These are phyloP conservation scores for Trichothecium sympodiale DNA, from an alignment of 2,329 filamentous ascomycete genomes.

Conservation along the genomic window DNA sequence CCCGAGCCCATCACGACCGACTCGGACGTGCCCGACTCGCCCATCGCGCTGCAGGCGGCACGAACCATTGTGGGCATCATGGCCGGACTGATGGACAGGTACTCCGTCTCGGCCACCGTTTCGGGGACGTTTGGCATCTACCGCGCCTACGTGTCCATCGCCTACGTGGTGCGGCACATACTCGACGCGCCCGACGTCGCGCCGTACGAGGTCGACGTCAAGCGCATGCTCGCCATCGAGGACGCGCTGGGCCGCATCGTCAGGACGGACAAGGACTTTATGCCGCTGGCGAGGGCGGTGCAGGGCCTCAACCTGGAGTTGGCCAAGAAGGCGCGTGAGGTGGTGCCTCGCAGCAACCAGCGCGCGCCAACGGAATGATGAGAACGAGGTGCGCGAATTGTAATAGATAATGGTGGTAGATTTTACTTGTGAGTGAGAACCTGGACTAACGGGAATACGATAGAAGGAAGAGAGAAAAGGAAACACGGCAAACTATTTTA, in stretches of 20 bases:
- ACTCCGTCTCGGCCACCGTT: conserved; percentile 13
- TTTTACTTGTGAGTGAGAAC: too few relatives aligned
- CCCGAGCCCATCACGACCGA: conserved; percentile 14
- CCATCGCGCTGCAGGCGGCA: conserved; percentile 15
- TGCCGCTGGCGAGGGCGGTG: conserved; percentile 15
- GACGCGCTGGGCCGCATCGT: conserved; percentile 9
- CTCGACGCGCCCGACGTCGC: conserved; percentile 9
- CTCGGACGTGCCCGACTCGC: conserved; percentile 16
- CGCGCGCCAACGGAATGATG: too few relatives aligned
- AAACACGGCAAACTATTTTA: too few relatives aligned
- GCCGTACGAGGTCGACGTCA: conserved; percentile 9
- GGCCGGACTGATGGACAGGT: conserved; percentile 9
- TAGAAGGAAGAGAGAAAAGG: too few relatives aligned
- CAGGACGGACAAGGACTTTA: conserved; percentile 13
- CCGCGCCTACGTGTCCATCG: conserved; percentile 15
- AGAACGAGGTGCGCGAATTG: too few relatives aligned
- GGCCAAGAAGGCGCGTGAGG: conserved; percentile 4
- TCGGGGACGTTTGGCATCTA: conserved; percentile 15
- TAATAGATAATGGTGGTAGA: too few relatives aligned
- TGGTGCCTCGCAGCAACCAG: neutral
- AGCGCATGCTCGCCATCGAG: conserved; percentile 9
- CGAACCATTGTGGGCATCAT: conserved; percentile 12
- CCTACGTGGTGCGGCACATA: conserved; percentile 14
- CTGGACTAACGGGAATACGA: too few relatives aligned
- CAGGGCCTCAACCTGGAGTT: conserved; percentile 14